Percentiles rank a stretch among this genome's conserved stretches.
These are phyloP conservation scores for Globomyces sp. DNA, from an alignment of 371 early-diverging fungal species.

Conservation along the genomic window DNA sequence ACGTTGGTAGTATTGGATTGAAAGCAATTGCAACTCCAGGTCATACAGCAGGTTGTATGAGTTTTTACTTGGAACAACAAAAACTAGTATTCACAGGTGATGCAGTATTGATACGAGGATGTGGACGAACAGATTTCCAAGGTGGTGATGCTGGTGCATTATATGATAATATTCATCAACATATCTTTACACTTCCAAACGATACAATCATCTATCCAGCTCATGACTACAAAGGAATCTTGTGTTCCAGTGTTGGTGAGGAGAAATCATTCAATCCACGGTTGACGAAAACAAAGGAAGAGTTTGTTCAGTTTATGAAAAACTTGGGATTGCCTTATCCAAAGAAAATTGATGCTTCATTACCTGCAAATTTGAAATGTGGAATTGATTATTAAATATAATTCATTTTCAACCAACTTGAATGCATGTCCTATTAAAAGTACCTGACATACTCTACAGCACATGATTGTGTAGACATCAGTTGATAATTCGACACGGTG, in stretches of 20 bases:
- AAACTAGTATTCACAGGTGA: conserved; percentile 31
- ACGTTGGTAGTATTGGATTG: conserved; percentile 16
- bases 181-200: conserved; percentile 27
- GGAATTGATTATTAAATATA: conserved; percentile 22
- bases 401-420: no score
- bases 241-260: conserved; percentile 22
- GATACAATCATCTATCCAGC: conserved; percentile 30
- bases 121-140: conserved; percentile 35
- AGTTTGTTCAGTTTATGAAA: conserved; percentile 27
- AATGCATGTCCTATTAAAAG: no score
- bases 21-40: conserved; percentile 31
- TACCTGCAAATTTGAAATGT: conserved; percentile 28
- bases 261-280: conserved; percentile 31
- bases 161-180: conserved; percentile 26
- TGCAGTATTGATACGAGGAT: conserved; percentile 30
- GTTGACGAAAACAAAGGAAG: conserved; percentile 23
- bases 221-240: conserved; percentile 31
- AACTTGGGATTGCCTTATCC: conserved; percentile 27
- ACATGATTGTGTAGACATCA: no score
- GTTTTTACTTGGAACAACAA: conserved; percentile 21
- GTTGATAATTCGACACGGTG: no score
- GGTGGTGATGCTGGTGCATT: conserved; percentile 14
- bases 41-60: conserved; percentile 31
- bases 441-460: no score
- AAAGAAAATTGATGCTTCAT: conserved; percentile 28